Base-by-base conservation (phyloP, 805 yeast genomes). In the Ogataea henricii region DNA sequence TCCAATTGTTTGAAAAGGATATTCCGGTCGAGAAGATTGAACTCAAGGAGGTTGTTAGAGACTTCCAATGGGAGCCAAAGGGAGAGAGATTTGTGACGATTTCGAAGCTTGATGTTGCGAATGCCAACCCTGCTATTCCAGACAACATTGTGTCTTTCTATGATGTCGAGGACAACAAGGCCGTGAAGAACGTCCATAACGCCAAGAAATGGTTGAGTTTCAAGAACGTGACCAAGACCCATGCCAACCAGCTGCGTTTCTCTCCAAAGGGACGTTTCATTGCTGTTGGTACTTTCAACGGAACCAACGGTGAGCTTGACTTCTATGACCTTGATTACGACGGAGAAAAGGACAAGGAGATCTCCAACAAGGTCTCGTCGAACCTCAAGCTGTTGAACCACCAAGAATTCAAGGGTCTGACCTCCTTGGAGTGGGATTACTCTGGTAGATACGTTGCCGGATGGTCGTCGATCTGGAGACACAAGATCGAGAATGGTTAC, bases 1-100 rank as follows among this genome's bases (percentile, higher is more conserved):
- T 92, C 79, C 86, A 89, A 63, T 70, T 90, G 49, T 76, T 77
- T 51, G 99, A 92, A 71, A 88, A 82, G 71, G 96, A 87, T 62
- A 81, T 92, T 58, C 98, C 99, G 26, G 96, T 91, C 51, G 97
- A 91, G 66, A 92, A 89, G 58, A 76, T 94, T 57, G 99, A 94
- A 71, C 78, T 91, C 65, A 89, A 89, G 70, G 97, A 94, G 52
- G 84, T 88, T 48, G 92, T 90, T 36, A 70, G 87, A 46, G 85
- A 85, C 67, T 87, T 94, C 70, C 91, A 89, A 47, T 94, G 98
- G 98, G 99, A 95, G 74, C 97, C 99, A 61, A 81, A 76, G 56
- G 85, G 92, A 30, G 92, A 89, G 65, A 80, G 97, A 66, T 91
- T 94, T 59, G 84, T 87, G 51, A 79, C 86, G 43, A 83, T 92